Evolutionary conservation across 2,329 filamentous ascomycete species (phyloP), one percentile per base, ranked within the genome.

Genomic region (Aureobasidium sp.): DNA sequence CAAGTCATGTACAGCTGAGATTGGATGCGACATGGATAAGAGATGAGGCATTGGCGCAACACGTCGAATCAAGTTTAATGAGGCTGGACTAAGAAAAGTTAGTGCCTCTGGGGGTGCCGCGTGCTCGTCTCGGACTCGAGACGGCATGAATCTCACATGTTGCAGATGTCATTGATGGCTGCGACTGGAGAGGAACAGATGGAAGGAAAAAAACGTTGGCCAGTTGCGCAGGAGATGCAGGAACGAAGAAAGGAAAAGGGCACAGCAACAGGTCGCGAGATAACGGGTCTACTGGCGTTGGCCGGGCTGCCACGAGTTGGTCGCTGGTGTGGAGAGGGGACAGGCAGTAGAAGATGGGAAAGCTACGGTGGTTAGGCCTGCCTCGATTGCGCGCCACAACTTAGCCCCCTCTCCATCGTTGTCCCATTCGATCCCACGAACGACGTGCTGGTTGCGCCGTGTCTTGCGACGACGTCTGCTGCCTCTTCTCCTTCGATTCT

Each of bases 401-500:
- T 45, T 22, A 57, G 41, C 53, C 53, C 53, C 53, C 41, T 57
- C 53, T 57, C 53, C 20, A 48, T 48, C 20, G 25, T 48, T 48
- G 27, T 34, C 47, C 52, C 9, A 44, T 57, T 57, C 37, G 37
- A 36, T 44, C 41, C 36, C 51, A 41, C 51, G 22, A 55, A 57
- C 53, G 53, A 57, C 53, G 53, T 57, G 53, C 53, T 57, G 53
- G 53, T 57, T 57, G 53, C 53, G 53, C 53, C 53, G 53, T 57
- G n/a, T 48, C 37, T 58, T 58, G 36, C 36, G 51, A 42, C 51
- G 36, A 41, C 45, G 17, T 48, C 45, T 48, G 45, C 25, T 48
- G 45, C 45, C 25, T 41, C n/a, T 29, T 42, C 37, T 42, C 25
- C 51, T 55, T 55, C 37, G 15, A 20, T 12, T 34, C 27, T 52